Evolutionary conservation across 345 rosid genomes (phyloP).

Genomic region (Pistacia integerrima): DNA sequence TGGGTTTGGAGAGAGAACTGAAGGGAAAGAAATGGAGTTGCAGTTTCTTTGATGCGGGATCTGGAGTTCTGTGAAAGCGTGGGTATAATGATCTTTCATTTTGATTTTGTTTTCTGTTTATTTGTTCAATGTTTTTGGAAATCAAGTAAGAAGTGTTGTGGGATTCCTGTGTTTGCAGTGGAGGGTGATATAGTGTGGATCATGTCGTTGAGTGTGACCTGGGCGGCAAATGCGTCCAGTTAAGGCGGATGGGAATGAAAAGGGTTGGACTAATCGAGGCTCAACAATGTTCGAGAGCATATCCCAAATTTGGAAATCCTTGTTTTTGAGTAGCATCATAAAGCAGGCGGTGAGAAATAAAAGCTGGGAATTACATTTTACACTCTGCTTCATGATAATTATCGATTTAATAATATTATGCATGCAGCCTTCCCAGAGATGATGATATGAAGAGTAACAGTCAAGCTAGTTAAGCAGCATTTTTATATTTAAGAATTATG

Average conservation of each 20-base stretch:
- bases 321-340: too few species aligned
- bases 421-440: too few species aligned
- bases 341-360: too few species aligned
- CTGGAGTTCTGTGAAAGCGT: constrained; percentile 38
- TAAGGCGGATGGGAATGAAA: constrained; percentile 5
- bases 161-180: constrained; percentile 40
- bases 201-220: background rate
- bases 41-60: constrained; percentile 54
- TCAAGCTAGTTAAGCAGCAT: too few species aligned
- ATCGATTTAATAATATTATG: too few species aligned
- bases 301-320: background rate
- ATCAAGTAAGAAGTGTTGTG: too few species aligned
- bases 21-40: constrained; percentile 57
- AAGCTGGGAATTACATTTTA: too few species aligned
- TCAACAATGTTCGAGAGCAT: too few species aligned
- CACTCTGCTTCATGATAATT: too few species aligned
- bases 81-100: constrained; percentile 39
- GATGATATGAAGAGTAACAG: too few species aligned
- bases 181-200: too few species aligned
- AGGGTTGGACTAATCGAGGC: background rate
- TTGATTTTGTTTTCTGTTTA: background rate
- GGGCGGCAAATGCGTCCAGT: background rate
- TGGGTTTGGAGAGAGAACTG: constrained; percentile 49
- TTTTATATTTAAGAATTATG: too few species aligned
- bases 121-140: background rate